Evolutionary conservation across 2,329 filamentous ascomycete genomes (phyloP), one percentile per base, ranked within the genome.

Genomic region (Claviceps quebecensis): DNA sequence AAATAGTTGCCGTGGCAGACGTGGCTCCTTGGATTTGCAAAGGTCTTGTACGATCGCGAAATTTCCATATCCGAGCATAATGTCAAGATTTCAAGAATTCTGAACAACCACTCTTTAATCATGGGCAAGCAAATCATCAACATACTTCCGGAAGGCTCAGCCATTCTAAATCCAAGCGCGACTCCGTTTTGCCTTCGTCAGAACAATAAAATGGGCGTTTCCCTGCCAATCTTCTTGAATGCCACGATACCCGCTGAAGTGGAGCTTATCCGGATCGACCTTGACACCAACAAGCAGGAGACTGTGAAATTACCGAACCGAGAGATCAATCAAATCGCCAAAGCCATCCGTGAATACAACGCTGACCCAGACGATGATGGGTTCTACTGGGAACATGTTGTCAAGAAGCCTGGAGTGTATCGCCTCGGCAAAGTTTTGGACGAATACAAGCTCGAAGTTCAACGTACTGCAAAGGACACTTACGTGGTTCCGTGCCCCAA

Each of bases 81-180:
- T 62, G 91, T 98, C 64, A 95, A 95, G 63, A 81, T 90, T 16
- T 86, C 84, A 29, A 83, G 79, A 55, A 90, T 98, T 56, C 73
- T 95, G 55, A 87, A 96, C 65, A 96, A 97, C 65, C 80, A 87
- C 36, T 95, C 90, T 22, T 77, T 97, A 61, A 97, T 98, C 56
- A 78, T 95, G 69, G 93, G 93, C 62, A 93, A 89, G 66, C 90
- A 97, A 70, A 95, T 96, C 59, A 91, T 98, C 67, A 93, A 98
- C 64, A 95, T 98, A 62, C 73, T 98, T 51, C 93, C 93, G 2
- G 93, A 98, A 73, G 94, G 94, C 72, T 93, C 90, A 47, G 93
- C 90, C 14, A 76, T 89, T 47, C 73, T 98, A 56, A 98, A 98
- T 61, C 88, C 89, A 0, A 78, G 89, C 46, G 77, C 80, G 53